Conservation (phyloP, 2,329 filamentous ascomycete species). For the Microcera coccophila region DNA sequence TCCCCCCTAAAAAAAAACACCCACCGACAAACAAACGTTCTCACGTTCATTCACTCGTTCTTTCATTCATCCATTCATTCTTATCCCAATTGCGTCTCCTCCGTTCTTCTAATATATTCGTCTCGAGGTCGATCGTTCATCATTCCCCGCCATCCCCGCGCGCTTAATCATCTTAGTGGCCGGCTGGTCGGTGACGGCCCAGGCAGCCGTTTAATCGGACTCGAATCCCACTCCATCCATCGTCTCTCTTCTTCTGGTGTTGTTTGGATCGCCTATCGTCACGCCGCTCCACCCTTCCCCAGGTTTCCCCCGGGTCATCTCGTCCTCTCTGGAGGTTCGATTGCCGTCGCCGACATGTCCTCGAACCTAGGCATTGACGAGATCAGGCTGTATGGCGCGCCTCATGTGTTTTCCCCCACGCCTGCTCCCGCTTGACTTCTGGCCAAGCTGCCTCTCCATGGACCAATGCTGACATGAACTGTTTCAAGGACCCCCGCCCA, state of each 20-base stretch:
- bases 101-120: not conserved
- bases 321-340: too few relatives aligned
- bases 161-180: not conserved
- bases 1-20: too few relatives aligned
- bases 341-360: constrained; percentile 13
- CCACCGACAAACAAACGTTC: not conserved
- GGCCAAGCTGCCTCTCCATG: not conserved
- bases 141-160: not conserved
- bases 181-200: not conserved
- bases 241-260: not conserved
- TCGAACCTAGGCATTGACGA: constrained; percentile 23
- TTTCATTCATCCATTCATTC: not conserved
- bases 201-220: not conserved
- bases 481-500: constrained; percentile 24
- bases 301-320: constrained; percentile 11
- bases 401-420: not conserved
- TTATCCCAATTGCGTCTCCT: not conserved
- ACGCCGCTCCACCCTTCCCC: constrained; percentile 1
- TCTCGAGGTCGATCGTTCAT: not conserved
- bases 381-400: constrained; percentile 23
- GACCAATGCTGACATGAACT: constrained; percentile 15
- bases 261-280: not conserved
- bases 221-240: not conserved
- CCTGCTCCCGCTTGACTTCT: not conserved
- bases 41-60: not conserved